Conservation (phyloP, 2,329 filamentous ascomycete species). For the Aspergillus intermedius region DNA sequence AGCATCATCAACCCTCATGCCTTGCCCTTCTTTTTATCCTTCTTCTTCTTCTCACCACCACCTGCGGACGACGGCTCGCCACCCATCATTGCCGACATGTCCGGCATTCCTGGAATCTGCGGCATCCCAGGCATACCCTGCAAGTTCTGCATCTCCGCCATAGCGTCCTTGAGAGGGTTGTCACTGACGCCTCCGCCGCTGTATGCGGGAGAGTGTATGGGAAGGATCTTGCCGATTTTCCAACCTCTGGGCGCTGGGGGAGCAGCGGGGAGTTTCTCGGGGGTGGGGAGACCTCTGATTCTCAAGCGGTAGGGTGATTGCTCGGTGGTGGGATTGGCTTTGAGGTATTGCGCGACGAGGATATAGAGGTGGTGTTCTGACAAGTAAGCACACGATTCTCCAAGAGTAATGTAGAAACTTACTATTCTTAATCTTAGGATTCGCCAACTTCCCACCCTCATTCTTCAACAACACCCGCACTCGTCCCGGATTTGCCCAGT, state of each 20-base stretch:
- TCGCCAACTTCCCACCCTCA: slow-evolving; percentile 45
- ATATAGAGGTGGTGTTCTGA: slow-evolving; percentile 77
- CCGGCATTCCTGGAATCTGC: slow-evolving; percentile 41
- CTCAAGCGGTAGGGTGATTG: slow-evolving; percentile 63
- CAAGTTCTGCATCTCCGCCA: slow-evolving; percentile 74
- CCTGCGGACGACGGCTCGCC: slow-evolving; percentile 24
- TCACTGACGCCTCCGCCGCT: slow-evolving; percentile 90
- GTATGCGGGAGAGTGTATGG: slow-evolving; percentile 80
- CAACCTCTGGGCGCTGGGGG: slow-evolving; percentile 78
- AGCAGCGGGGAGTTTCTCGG: slow-evolving; percentile 61
- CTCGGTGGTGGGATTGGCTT: slow-evolving; percentile 69
- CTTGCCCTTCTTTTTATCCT: slow-evolving; percentile 47
- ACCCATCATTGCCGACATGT: slow-evolving; percentile 45
- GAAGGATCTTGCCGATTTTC: slow-evolving; percentile 80
- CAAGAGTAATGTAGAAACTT: slow-evolving; percentile 22
- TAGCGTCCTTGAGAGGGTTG: slow-evolving; percentile 93
- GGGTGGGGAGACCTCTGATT: slow-evolving; percentile 65
- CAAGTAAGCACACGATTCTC: not conserved
- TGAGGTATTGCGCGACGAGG: slow-evolving; percentile 69
- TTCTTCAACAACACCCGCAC: slow-evolving; percentile 68
- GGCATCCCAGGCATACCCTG: slow-evolving; percentile 38
- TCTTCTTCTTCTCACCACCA: slow-evolving; percentile 38
- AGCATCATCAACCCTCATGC: slow-evolving; percentile 16
- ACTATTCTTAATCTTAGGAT: slow-evolving; percentile 58
- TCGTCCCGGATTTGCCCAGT: slow-evolving; percentile 94